Evolutionary conservation across 2,329 filamentous ascomycete species (phyloP), one percentile per base, ranked within the genome.

Genomic region (Alternaria ventricosa): DNA sequence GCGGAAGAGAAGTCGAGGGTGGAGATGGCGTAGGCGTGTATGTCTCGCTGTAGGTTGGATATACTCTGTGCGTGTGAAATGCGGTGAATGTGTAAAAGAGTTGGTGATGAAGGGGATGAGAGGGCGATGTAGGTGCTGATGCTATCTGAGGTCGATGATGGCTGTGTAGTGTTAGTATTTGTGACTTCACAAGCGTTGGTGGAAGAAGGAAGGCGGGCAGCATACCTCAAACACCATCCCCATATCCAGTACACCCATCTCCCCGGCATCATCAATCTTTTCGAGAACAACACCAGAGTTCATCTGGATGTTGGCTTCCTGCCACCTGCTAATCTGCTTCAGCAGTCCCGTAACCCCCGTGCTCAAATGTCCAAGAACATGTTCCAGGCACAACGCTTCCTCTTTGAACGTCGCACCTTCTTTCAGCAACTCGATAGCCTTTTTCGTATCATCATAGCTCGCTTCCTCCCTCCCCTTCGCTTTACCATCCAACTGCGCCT

Each of bases 221-320:
- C 75, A 63, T 78, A 84, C 84, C 74, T 85, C 82, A 49, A 79
- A 82, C 23, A 82, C 84, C 85, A 93, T 88, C 20, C 82, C 83
- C 66, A 90, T 81, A 73, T 92, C 90, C 57, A 87, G 78, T 4
- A 62, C 60, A 25, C 73, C 70, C 41, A 78, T 76, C 2, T 50
- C 57, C 5, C 58, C 58, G 5, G 27, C 30, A 33, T 79, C 75
- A 10, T 80, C 76, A 8, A 47, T 61, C 6, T 79, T 62, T 75
- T 87, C 74, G 70, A 87, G 70, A 81, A 82, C 67, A 74, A 86
- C 65, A 85, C 79, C 93, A 87, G 7, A 90, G 87, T 78, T 90
- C 87, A 65, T 92, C 89, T 75, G 94, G 89, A 62, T 89, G 84
- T 57, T 87, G 79, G 71, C 72, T 45, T 80, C 78, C 56, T 84